Evolutionary conservation across 192 early-diverging fungal species (phyloP).

Genomic region (Pilobolus umbonatus): DNA sequence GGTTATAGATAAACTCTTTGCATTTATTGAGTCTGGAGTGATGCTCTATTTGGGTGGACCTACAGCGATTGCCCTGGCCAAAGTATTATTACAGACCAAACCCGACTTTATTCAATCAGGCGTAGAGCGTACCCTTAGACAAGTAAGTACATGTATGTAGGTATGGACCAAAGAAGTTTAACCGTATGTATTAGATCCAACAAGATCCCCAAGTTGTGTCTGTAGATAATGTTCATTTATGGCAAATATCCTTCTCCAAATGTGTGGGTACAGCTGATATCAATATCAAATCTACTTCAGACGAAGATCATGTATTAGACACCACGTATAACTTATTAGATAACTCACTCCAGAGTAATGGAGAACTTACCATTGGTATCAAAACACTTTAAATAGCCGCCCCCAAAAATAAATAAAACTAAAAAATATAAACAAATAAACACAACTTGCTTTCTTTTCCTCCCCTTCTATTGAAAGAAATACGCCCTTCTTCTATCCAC

Average conservation of each 20-base stretch:
- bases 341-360: background rate
- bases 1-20: constrained; percentile 42
- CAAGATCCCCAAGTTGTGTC: constrained; percentile 40
- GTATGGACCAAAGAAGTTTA: no score
- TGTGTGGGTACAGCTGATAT: constrained; percentile 45
- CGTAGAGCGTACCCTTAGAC: constrained; percentile 39
- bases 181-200: constrained; percentile 21
- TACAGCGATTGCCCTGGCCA: constrained; percentile 41
- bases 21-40: constrained; percentile 38
- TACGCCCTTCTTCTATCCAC: no score
- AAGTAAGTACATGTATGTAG: constrained; percentile 29
- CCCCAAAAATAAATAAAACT: no score
- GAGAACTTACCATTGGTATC: constrained; percentile 7
- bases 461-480: no score
- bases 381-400: no score
- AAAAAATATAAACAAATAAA: no score
- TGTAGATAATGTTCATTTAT: constrained; percentile 47
- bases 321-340: background rate
- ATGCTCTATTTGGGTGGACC: constrained; percentile 49
- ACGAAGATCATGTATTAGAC: constrained; percentile 42
- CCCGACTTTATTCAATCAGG: constrained; percentile 33
- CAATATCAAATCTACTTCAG: constrained; percentile 38
- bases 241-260: constrained; percentile 51
- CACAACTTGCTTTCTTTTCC: no score
- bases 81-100: constrained; percentile 50